These are phyloP conservation scores for Calonectria pseudoturangicola DNA, from an alignment of 2,329 filamentous ascomycete genomes.

Conservation along the genomic window DNA sequence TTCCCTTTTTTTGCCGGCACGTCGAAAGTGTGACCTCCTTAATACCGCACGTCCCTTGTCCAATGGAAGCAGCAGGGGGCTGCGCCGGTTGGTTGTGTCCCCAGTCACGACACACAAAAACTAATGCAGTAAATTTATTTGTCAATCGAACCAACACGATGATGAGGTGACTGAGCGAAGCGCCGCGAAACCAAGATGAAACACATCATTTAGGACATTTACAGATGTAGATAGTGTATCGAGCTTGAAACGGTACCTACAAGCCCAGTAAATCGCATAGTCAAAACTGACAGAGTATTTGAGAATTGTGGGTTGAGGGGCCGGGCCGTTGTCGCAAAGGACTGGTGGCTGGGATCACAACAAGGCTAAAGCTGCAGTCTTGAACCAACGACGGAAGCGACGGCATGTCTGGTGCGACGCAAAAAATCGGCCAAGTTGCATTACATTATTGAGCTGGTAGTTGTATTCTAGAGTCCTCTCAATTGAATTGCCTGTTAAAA, in stretches of 20 bases:
- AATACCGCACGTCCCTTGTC: constrained; percentile 17
- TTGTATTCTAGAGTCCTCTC: not conserved
- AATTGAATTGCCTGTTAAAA: too few relatives aligned
- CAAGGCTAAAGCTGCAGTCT: constrained; percentile 6
- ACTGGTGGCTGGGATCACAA: not conserved
- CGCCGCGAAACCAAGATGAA: not conserved
- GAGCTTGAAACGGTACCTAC: not conserved
- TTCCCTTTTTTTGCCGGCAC: not conserved
- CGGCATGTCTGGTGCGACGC: not conserved
- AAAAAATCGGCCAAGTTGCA: not conserved
- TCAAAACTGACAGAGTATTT: not conserved
- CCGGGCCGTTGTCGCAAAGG: not conserved
- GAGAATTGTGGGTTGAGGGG: not conserved
- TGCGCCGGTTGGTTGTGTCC: constrained; percentile 2
- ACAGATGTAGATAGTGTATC: not conserved
- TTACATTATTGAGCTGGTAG: not conserved
- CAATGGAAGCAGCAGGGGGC: constrained; percentile 10
- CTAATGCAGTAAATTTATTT: constrained; percentile 2
- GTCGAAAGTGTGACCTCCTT: not conserved
- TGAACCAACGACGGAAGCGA: not conserved
- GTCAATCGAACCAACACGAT: not conserved
- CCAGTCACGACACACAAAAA: constrained; percentile 1
- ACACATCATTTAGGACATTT: not conserved
- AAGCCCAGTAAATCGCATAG: not conserved
- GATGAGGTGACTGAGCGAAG: not conserved